These are phyloP conservation scores for Hypoxylon trugodes DNA, from an alignment of 495 filamentous ascomycete genomes.

Conservation along the genomic window DNA sequence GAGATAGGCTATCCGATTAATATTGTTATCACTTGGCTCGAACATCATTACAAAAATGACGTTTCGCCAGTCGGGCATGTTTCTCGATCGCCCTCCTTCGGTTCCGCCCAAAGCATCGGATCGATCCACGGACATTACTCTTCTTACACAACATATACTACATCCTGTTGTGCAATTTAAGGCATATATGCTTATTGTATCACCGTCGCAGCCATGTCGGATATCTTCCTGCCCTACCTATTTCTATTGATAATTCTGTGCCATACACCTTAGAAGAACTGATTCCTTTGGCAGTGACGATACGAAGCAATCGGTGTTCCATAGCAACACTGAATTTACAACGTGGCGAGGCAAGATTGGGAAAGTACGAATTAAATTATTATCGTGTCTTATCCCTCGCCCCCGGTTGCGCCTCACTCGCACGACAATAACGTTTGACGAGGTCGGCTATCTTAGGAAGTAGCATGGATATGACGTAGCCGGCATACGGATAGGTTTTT, in stretches of 20 bases:
- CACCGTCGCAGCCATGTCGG: too few species aligned
- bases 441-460: conserved; percentile 10
- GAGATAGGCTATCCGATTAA: not conserved
- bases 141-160: not conserved
- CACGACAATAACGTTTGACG: conserved; percentile 2
- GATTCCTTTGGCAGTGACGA: not conserved
- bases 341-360: conserved; percentile 15
- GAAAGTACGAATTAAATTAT: not conserved
- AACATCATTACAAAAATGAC: not conserved
- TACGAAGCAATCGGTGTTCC: not conserved
- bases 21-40: not conserved
- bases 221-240: too few species aligned
- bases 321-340: not conserved
- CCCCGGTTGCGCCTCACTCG: not conserved
- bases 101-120: not conserved
- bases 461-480: conserved; percentile 33
- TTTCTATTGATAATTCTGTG: too few species aligned
- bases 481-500: not conserved
- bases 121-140: not conserved
- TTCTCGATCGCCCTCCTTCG: not conserved
- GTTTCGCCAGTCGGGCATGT: not conserved
- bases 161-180: not conserved
- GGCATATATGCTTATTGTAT: too few species aligned
- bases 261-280: too few species aligned
- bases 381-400: not conserved